These are phyloP conservation scores for Trichosanthes truncata DNA, from an alignment of 306 rosid species.

Conservation along the genomic window DNA sequence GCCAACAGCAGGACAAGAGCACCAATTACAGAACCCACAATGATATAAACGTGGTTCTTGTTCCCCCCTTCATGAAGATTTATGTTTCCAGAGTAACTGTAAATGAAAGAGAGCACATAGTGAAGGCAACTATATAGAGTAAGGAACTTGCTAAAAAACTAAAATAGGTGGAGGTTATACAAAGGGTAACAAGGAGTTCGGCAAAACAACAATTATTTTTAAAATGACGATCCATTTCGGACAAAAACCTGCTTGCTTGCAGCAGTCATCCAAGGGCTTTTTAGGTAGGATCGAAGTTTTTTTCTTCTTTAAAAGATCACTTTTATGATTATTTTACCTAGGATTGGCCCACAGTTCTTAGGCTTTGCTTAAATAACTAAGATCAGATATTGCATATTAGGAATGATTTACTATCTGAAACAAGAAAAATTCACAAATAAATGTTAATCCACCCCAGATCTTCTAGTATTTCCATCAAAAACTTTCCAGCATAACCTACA, in stretches of 20 bases:
- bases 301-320: neutral
- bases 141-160: neutral
- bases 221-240: neutral
- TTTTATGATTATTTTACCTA: neutral
- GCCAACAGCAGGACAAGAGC: conserved; percentile 64
- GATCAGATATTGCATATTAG: neutral
- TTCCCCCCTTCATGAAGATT: conserved; percentile 51
- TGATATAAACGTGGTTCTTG: conserved; percentile 32
- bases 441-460: neutral
- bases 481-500: neutral
- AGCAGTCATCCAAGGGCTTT: neutral
- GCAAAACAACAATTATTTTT: neutral
- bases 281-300: neutral
- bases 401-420: neutral
- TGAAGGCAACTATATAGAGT: conserved; percentile 1
- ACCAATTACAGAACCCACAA: conserved; percentile 73
- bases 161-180: neutral
- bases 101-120: conserved; percentile 12
- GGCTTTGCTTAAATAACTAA: neutral
- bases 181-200: neutral
- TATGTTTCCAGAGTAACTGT: conserved; percentile 67
- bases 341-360: neutral
- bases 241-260: neutral
- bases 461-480: neutral
- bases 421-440: neutral